Evolutionary conservation across 345 rosid species (phyloP), one percentile per base, ranked within the genome.

Genomic region (Salix udensis): DNA sequence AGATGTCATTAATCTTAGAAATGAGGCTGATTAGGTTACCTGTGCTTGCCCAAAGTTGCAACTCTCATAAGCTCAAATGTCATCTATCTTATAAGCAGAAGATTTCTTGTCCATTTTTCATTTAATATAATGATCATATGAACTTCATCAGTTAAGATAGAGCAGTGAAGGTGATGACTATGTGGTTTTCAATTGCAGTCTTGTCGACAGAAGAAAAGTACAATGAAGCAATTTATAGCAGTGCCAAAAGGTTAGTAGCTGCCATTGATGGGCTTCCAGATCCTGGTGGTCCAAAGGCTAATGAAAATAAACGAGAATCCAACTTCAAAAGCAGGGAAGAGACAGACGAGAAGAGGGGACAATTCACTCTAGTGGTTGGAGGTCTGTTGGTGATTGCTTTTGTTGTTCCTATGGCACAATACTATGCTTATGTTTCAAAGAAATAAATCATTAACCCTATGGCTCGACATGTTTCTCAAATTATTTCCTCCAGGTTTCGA

Each of bases 211-310:
- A 96, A 8, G 99, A 96, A 53, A 93, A 91, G 87, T 96, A 93
- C 87, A 96, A 96, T 42, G 99, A 96, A 84, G 99, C 99, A 4
- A 69, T 89, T 71, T 86, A 84, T 60, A 91, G 88, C 85, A 91
- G 91, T 58, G 99, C 98, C 50, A 96, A 91, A 72, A 77, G 98
- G 78, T 84, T 96, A 79, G 97, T 89, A 34, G 94, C 98, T 23
- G 97, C 98, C 64, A 93, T 96, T 66, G 99, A 96, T 28, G 98
- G 98, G 26, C 91, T 91, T 26, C 99, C 99, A 2, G 99, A 96
- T 79, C 89, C 98, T 0, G 99, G 97, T 2, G 99, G 97, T 19
- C 99, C 98, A 21, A 26, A 71, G 30, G 58, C 83, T 55, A 85
- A 89, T 78, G 99, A 96, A 28, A 89, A 78, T 71, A 96, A 93